These are phyloP conservation scores for Phyllosticta paracitricarpa DNA, from an alignment of 2,329 filamentous ascomycete species.

Conservation along the genomic window DNA sequence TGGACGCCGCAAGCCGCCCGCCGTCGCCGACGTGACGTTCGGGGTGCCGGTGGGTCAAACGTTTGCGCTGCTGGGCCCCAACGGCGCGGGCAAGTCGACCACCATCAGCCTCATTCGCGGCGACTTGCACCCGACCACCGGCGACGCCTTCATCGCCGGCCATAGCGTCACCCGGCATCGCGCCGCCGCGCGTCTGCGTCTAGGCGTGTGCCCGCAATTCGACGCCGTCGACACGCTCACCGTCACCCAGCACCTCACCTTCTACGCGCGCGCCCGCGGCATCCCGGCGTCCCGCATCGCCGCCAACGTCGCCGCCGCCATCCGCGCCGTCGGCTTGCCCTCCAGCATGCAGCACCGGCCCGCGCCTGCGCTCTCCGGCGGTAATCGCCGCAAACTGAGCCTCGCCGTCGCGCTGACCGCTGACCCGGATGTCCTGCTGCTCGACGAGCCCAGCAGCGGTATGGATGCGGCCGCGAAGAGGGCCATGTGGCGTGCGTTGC, in stretches of 20 bases:
- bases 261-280: slow-evolving; percentile 79
- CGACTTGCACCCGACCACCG: slow-evolving; percentile 69
- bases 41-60: slow-evolving; percentile 71
- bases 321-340: slow-evolving; percentile 69
- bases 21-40: slow-evolving; percentile 84
- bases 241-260: slow-evolving; percentile 72
- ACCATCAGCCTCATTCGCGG: slow-evolving; percentile 83
- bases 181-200: slow-evolving; percentile 59
- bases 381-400: slow-evolving; percentile 87
- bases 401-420: slow-evolving; percentile 88
- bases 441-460: slow-evolving; percentile 82
- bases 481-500: slow-evolving; percentile 84
- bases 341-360: slow-evolving; percentile 58
- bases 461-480: slow-evolving; percentile 87
- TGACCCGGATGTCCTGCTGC: slow-evolving; percentile 74
- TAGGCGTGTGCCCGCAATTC: slow-evolving; percentile 80
- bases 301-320: slow-evolving; percentile 67
- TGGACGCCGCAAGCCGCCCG: slow-evolving; percentile 46
- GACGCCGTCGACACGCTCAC: slow-evolving; percentile 84
- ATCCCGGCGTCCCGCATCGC: slow-evolving; percentile 53
- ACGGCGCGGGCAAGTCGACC: slow-evolving; percentile 84
- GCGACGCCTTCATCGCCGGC: slow-evolving; percentile 72
- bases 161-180: slow-evolving; percentile 64
- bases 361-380: slow-evolving; percentile 71
- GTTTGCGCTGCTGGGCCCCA: slow-evolving; percentile 81